phyloP scores from a whole-genome alignment of 192 early-diverging fungal species.

The Gigaspora rosea region DNA sequence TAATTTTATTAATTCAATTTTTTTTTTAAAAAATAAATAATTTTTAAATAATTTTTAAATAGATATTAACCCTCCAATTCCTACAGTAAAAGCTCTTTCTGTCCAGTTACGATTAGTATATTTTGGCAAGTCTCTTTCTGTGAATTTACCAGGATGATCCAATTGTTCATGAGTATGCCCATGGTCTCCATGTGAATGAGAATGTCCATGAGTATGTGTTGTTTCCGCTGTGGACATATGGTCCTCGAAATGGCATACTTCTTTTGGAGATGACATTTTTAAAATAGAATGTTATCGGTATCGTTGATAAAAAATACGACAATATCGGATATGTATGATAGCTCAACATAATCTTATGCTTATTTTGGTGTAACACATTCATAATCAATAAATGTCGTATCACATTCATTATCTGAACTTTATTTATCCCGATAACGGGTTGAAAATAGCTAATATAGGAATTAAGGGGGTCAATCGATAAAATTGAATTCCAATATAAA shows the following conservation, averaged over 20 bases:
- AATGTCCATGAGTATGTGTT: slow-evolving; percentile 41
- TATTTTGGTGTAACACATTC: too few species aligned
- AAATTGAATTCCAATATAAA: too few species aligned
- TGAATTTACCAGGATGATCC: slow-evolving; percentile 83
- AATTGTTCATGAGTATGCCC: slow-evolving; percentile 92
- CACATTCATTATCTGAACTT: too few species aligned
- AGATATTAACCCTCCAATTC: slow-evolving; percentile 79
- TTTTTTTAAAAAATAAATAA: slow-evolving; percentile 13
- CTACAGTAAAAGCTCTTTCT: slow-evolving; percentile 92
- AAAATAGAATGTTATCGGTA: background rate
- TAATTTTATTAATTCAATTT: background rate
- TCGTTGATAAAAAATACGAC: background rate
- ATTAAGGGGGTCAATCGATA: too few species aligned
- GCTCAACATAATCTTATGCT: too few species aligned
- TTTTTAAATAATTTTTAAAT: background rate
- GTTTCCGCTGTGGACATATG: slow-evolving; percentile 37
- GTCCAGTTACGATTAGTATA: slow-evolving; percentile 81
- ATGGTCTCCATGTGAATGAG: slow-evolving; percentile 75
- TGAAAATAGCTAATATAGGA: too few species aligned
- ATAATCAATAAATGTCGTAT: too few species aligned
- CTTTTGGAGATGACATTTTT: slow-evolving; percentile 18
- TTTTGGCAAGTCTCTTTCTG: slow-evolving; percentile 70
- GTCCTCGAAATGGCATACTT: slow-evolving; percentile 54
- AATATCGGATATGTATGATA: background rate
- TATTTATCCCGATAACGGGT: too few species aligned